These are phyloP conservation scores for Sphagnurus paluster DNA, from an alignment of 1,284 basidiomycete genomes.

Conservation along the genomic window DNA sequence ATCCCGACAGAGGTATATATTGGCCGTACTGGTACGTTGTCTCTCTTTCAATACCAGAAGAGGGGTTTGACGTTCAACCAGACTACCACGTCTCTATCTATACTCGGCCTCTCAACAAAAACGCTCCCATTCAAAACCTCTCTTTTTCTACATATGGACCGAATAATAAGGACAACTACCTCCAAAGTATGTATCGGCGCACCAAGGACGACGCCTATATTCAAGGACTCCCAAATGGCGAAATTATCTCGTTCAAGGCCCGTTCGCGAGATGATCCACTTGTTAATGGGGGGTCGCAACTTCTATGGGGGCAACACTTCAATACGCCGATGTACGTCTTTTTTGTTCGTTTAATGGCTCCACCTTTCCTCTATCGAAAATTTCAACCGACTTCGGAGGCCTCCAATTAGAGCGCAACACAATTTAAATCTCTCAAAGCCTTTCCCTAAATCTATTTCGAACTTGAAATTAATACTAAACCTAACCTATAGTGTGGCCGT, in stretches of 20 bases:
- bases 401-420: too few relatives aligned
- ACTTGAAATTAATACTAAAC: too few relatives aligned
- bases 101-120: slow-evolving; percentile 41
- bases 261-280: slow-evolving; percentile 14
- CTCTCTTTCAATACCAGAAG: slow-evolving; percentile 3
- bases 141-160: slow-evolving; percentile 85
- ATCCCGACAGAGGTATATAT: slow-evolving; percentile 69
- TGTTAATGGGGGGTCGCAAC: slow-evolving; percentile 34
- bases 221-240: slow-evolving; percentile 75
- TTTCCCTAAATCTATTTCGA: too few relatives aligned
- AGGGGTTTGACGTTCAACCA: slow-evolving; percentile 25
- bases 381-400: too few relatives aligned
- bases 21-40: slow-evolving; percentile 75
- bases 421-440: too few relatives aligned
- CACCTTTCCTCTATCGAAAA: too few relatives aligned
- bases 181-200: slow-evolving; percentile 66
- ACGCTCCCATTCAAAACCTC: slow-evolving; percentile 68
- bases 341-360: too few relatives aligned
- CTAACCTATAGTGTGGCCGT: slow-evolving; percentile 60
- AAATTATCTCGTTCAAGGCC: slow-evolving; percentile 71
- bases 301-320: slow-evolving; percentile 62
- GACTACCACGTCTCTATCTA: slow-evolving; percentile 76
- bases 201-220: slow-evolving; percentile 79
- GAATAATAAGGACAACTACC: slow-evolving; percentile 70
- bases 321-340: slow-evolving; percentile 52